A percentile compares a stretch with the other conserved stretches of the same genome.
Conservation (phyloP, 2,329 filamentous ascomycete species). For the Alternaria incomplexa region DNA sequence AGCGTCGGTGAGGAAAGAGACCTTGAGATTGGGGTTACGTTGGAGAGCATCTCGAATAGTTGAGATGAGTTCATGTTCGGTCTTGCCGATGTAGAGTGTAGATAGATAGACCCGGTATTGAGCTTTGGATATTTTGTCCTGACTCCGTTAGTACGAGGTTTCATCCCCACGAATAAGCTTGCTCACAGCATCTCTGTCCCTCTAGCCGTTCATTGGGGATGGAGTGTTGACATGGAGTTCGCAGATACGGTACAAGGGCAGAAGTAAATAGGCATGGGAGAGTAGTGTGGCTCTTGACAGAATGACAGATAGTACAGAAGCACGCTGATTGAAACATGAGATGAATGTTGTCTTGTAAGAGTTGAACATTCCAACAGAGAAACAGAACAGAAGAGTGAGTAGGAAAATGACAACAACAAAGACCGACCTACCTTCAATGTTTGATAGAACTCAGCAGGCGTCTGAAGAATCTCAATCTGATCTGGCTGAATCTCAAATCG, state of each 20-base stretch:
- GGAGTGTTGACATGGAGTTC: not conserved
- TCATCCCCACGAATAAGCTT: not conserved
- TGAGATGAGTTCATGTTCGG: constrained; percentile 84
- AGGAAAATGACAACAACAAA: not conserved
- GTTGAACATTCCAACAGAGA: not conserved
- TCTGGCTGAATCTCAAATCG: constrained; percentile 84
- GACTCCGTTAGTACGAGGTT: constrained; percentile 14
- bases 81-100: constrained; percentile 96
- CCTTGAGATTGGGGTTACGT: constrained; percentile 74
- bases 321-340: not conserved
- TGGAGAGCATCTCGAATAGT: constrained; percentile 77
- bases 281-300: not conserved
- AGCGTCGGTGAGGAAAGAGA: constrained; percentile 91
- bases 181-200: not conserved
- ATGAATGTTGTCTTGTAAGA: not conserved
- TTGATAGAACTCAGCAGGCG: constrained; percentile 88
- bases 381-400: not conserved
- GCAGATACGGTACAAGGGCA: not conserved
- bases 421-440: constrained; percentile 74
- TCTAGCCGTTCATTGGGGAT: not conserved
- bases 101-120: constrained; percentile 85
- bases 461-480: constrained; percentile 78
- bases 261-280: not conserved
- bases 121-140: constrained; percentile 77
- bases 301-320: not conserved